phyloP scores from a whole-genome alignment of 2,329 filamentous ascomycete genomes.

The Botrytis paeoniae region DNA sequence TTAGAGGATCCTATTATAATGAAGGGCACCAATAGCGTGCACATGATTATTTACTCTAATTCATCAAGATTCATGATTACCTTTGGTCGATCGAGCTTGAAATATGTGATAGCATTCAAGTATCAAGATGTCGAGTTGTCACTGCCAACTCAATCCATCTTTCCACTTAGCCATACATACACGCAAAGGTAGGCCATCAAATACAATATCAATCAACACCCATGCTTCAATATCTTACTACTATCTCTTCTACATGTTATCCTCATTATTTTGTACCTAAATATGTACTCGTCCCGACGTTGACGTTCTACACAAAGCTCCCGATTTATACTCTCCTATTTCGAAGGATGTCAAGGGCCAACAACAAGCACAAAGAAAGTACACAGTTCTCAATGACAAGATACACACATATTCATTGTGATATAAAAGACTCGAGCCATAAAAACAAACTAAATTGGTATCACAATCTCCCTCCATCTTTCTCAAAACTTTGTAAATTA shows the following conservation, averaged over 20 bases:
- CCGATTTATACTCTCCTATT: not conserved
- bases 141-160: not conserved
- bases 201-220: not conserved
- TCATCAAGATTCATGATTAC: not conserved
- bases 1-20: conserved; percentile 3
- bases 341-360: not conserved
- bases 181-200: not conserved
- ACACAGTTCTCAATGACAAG: not conserved
- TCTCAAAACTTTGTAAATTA: not conserved
- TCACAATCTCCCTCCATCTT: not conserved
- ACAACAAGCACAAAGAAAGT: not conserved
- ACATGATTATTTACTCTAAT: conserved; percentile 7
- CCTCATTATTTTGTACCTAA: not conserved
- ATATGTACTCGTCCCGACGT: not conserved
- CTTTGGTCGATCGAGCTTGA: not conserved
- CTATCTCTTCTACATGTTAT: not conserved
- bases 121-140: not conserved
- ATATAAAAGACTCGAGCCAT: not conserved
- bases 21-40: not conserved
- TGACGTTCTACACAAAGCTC: not conserved
- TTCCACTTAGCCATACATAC: not conserved
- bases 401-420: not conserved
- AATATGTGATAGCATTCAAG: not conserved
- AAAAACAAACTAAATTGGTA: conserved; percentile 1
- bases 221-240: not conserved